Percentiles rank a stretch among this genome's conserved stretches.
phyloP scores from a whole-genome alignment of 352 stramenopile genomes.

The Globisporangium viniferum region DNA sequence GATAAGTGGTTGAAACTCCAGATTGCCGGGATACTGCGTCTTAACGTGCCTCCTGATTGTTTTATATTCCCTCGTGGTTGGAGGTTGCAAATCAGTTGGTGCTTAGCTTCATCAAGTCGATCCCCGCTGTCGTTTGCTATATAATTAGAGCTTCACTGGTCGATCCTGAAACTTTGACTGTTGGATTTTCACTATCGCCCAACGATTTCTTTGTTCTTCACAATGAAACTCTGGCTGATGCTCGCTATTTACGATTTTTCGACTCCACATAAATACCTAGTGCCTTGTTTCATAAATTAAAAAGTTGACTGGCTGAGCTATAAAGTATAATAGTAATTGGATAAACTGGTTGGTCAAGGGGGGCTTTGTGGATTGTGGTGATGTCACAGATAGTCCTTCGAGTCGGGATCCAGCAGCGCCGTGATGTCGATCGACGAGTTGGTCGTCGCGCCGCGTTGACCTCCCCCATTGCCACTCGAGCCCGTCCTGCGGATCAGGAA shows the following conservation, averaged over 20 bases:
- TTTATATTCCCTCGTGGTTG: no score
- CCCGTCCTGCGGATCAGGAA: not conserved
- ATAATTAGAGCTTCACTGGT: no score
- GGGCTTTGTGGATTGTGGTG: no score
- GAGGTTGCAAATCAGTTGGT: no score
- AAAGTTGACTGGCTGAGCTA: not conserved
- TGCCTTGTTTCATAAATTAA: not conserved
- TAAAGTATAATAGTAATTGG: no score
- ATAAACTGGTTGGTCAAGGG: no score
- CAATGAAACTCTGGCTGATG: not conserved
- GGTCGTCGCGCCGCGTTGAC: not conserved
- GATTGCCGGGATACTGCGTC: no score
- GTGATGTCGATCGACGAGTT: conserved; percentile 1
- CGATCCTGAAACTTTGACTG: no score
- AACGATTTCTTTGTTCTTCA: not conserved
- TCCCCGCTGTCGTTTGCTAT: no score
- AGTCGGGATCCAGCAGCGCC: not conserved
- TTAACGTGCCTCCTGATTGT: no score
- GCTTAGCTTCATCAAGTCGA: no score
- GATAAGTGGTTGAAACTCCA: not conserved
- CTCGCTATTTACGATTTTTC: not conserved
- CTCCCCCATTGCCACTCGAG: not conserved
- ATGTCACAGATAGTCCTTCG: not conserved
- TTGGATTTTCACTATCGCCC: no score
- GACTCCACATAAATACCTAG: not conserved